Evolutionary conservation across 192 early-diverging fungal species (phyloP).

Genomic region (Coemansia sp.): DNA sequence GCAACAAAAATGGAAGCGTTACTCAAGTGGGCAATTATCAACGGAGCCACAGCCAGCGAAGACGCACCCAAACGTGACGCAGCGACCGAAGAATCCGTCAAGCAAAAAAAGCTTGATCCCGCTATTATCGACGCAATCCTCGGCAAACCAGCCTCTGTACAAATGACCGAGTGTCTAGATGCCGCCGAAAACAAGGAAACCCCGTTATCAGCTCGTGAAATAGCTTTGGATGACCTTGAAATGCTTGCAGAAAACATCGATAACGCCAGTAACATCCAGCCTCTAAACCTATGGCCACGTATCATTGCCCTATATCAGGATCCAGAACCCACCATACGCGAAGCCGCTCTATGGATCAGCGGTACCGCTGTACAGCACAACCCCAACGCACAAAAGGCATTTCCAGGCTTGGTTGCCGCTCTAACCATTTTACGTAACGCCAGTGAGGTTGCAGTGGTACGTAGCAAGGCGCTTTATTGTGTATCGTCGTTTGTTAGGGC

Average conservation of each 20-base stretch:
- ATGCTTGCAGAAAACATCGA: slow-evolving; percentile 85
- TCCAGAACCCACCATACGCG: slow-evolving; percentile 59
- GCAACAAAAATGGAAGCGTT: slow-evolving; percentile 68
- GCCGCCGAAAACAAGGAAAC: slow-evolving; percentile 61
- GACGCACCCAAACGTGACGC: slow-evolving; percentile 58
- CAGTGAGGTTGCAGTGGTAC: slow-evolving; percentile 46
- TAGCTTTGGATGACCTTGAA: slow-evolving; percentile 93
- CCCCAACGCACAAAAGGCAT: slow-evolving; percentile 73
- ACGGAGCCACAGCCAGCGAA: slow-evolving; percentile 71
- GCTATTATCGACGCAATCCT: slow-evolving; percentile 89
- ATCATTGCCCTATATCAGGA: slow-evolving; percentile 58
- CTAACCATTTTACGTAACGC: slow-evolving; percentile 48
- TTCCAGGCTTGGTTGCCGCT: slow-evolving; percentile 55
- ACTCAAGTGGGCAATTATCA: slow-evolving; percentile 81
- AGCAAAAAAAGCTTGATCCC: slow-evolving; percentile 65
- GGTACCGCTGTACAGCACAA: slow-evolving; percentile 97
- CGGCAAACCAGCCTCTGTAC: slow-evolving; percentile 83
- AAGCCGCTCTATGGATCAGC: slow-evolving; percentile 83
- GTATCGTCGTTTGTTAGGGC: slow-evolving; percentile 67
- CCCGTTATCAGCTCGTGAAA: slow-evolving; percentile 63
- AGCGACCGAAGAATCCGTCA: slow-evolving; percentile 12
- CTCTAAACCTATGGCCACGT: slow-evolving; percentile 86
- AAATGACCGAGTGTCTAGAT: slow-evolving; percentile 84
- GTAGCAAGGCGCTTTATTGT: slow-evolving; percentile 71
- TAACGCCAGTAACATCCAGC: slow-evolving; percentile 86